phyloP scores from a whole-genome alignment of 768 basidiomycete species.

The Agaricus blazei region DNA sequence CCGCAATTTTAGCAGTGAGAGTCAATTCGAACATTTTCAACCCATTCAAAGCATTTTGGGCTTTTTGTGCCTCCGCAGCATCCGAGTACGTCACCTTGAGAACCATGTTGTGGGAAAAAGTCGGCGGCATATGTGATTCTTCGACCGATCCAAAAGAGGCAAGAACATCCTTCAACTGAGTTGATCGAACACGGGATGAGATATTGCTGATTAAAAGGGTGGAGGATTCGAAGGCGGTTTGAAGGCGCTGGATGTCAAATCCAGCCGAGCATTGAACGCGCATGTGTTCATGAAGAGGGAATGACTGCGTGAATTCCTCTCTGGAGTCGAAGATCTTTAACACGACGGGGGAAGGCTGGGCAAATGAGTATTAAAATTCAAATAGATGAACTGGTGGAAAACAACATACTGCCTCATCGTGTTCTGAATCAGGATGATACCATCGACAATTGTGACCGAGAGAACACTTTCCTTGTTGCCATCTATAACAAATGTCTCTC shows the following conservation, averaged over 20 bases:
- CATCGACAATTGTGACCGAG: conserved; percentile 22
- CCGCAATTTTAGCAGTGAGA: conserved; percentile 41
- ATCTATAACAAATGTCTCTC: conserved; percentile 20
- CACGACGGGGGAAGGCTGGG: no score
- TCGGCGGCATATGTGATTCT: conserved; percentile 26
- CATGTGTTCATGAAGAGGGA: conserved; percentile 49
- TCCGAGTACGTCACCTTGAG: conserved; percentile 44
- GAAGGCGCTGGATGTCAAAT: conserved; percentile 50
- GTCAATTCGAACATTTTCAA: conserved; percentile 27
- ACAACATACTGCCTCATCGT: conserved; percentile 21
- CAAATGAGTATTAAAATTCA: background rate
- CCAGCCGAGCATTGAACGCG: conserved; percentile 55
- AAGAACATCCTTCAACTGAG: conserved; percentile 33
- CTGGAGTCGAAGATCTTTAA: background rate
- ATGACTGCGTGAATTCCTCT: background rate
- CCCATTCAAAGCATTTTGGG: conserved; percentile 47
- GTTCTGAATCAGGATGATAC: conserved; percentile 28
- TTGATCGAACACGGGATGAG: conserved; percentile 26
- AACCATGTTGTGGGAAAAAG: conserved; percentile 16
- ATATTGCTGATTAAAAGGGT: conserved; percentile 54
- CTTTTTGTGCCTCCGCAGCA: conserved; percentile 47
- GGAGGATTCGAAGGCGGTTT: conserved; percentile 65
- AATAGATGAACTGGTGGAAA: no score
- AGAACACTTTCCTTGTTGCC: conserved; percentile 23
- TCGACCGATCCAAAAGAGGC: conserved; percentile 42